A percentile compares a stretch with the other conserved stretches of the same genome.
phyloP scores from a whole-genome alignment of 2,329 filamentous ascomycete genomes.

The Cordyceps tenuipes region DNA sequence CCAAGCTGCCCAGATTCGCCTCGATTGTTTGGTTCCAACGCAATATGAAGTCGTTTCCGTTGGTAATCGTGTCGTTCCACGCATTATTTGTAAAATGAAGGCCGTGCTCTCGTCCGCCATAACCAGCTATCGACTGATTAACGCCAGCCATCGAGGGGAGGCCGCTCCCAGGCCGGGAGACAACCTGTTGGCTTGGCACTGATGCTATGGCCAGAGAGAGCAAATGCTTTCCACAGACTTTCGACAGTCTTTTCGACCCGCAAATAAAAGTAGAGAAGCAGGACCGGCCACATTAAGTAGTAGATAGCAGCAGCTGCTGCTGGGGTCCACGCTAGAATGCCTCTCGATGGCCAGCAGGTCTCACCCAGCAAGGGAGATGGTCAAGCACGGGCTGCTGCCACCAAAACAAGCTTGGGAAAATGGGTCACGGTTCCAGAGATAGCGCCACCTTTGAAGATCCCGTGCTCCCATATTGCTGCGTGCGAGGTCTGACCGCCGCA shows the following conservation, averaged over 20 bases:
- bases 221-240: conserved; percentile 7
- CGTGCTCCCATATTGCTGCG: not conserved
- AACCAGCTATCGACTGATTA: conserved; percentile 12
- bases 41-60: conserved; percentile 22
- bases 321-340: conserved; percentile 12
- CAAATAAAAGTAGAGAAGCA: conserved; percentile 13
- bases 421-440: conserved; percentile 7
- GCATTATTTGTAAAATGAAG: conserved; percentile 25
- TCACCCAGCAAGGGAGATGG: conserved; percentile 22
- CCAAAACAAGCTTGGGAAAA: conserved; percentile 3
- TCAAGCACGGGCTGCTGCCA: conserved; percentile 7
- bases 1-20: conserved; percentile 17
- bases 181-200: conserved; percentile 13
- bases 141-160: conserved; percentile 17
- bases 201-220: not conserved
- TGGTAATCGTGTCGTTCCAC: conserved; percentile 28
- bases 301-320: conserved; percentile 15
- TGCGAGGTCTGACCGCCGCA: not conserved
- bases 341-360: conserved; percentile 15
- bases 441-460: conserved; percentile 6
- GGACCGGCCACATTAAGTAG: conserved; percentile 14
- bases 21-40: conserved; percentile 24
- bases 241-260: conserved; percentile 10
- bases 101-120: conserved; percentile 18
- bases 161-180: conserved; percentile 12